phyloP scores from a whole-genome alignment of 192 early-diverging fungal species.

The Diversispora epigaea region DNA sequence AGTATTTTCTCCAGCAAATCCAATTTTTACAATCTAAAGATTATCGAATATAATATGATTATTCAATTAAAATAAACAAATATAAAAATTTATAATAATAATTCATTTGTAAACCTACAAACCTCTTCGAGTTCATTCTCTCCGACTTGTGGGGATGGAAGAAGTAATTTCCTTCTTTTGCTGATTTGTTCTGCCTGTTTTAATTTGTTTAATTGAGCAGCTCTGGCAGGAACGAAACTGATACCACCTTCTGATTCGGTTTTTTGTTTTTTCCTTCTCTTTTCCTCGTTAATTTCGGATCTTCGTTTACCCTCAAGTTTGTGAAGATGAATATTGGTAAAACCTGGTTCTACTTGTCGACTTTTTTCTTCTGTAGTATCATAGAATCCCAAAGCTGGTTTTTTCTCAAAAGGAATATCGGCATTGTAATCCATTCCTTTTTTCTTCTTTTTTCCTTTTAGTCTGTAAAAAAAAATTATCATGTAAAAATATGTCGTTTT shows the following conservation, averaged over 20 bases:
- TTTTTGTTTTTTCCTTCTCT: conserved; percentile 78
- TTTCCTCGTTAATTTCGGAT: conserved; percentile 79
- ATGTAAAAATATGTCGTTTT: neutral
- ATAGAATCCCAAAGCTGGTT: conserved; percentile 87
- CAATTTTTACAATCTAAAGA: conserved; percentile 77
- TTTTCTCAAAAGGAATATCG: conserved; percentile 93
- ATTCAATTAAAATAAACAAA: too few relatives aligned
- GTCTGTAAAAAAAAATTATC: conserved; percentile 5
- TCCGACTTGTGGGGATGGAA: conserved; percentile 90
- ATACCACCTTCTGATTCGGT: conserved; percentile 54
- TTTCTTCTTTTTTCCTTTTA: conserved; percentile 67
- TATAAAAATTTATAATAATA: too few relatives aligned
- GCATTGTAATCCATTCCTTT: conserved; percentile 91
- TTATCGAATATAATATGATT: neutral
- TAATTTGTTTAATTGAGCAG: conserved; percentile 48
- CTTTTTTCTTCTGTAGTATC: conserved; percentile 86
- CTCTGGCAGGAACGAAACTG: conserved; percentile 58
- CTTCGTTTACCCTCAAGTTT: conserved; percentile 87
- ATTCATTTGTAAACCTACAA: neutral
- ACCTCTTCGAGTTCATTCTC: conserved; percentile 85
- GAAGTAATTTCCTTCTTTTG: conserved; percentile 73
- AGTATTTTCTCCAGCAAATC: conserved; percentile 75
- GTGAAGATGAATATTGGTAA: conserved; percentile 71
- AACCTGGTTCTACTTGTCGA: conserved; percentile 59
- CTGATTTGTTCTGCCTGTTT: conserved; percentile 71